Evolutionary conservation across 768 basidiomycete genomes (phyloP).

Genomic region (Leucocoprinus birnbaumii): DNA sequence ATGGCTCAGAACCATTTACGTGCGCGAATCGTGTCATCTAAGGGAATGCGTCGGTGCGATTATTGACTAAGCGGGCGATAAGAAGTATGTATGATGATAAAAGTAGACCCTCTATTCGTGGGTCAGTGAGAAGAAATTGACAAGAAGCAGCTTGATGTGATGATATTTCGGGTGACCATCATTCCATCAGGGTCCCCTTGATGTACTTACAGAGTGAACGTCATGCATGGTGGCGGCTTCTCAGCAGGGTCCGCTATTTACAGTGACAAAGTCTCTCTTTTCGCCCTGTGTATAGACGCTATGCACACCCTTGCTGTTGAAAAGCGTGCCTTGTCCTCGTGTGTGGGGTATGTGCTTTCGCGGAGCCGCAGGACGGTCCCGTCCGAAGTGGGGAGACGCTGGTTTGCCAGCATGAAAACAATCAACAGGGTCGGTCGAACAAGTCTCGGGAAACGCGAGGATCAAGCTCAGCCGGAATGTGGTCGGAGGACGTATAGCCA

Average conservation of each 20-base stretch:
- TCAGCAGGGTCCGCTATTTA: no score
- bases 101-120: no score
- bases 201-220: background rate
- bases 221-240: background rate
- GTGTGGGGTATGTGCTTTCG: background rate
- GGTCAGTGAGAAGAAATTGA: no score
- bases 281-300: no score
- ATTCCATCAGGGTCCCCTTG: background rate
- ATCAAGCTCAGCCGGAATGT: background rate
- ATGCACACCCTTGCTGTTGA: background rate
- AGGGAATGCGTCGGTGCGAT: background rate
- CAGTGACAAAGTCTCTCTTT: no score
- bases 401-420: background rate
- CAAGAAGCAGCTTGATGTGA: no score
- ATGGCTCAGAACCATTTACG: no score
- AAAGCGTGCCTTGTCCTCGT: background rate
- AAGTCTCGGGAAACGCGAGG: no score
- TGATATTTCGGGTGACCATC: no score
- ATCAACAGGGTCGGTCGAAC: background rate
- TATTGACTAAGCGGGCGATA: no score
- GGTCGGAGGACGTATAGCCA: constrained; percentile 5
- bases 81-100: no score
- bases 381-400: background rate
- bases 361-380: background rate
- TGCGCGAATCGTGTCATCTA: background rate